These are phyloP conservation scores for Pichia sp. DNA, from an alignment of 1,139 yeast genomes.

Conservation along the genomic window DNA sequence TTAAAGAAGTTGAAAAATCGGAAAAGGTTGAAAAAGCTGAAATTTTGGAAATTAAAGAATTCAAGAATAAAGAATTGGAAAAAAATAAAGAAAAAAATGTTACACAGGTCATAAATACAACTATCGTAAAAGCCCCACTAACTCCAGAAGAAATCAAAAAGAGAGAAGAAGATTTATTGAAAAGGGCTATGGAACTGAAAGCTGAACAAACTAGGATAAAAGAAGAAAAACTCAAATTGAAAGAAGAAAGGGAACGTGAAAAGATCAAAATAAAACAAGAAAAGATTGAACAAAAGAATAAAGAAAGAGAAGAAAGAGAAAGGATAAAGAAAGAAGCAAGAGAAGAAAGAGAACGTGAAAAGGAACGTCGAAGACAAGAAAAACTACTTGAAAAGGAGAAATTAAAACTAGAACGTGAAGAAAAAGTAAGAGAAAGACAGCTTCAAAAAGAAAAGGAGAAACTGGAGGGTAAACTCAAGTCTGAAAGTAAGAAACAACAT, in stretches of 20 bases:
- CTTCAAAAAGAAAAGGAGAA: conserved; percentile 9
- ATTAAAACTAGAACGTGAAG: conserved; percentile 13
- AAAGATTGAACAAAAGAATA: conserved; percentile 17
- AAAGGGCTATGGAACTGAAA: conserved; percentile 15
- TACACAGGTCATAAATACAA: too few species aligned
- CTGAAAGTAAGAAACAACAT: conserved; percentile 14
- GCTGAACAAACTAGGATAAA: conserved; percentile 21
- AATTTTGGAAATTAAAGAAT: too few species aligned
- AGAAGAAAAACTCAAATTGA: conserved; percentile 18
- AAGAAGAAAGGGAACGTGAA: conserved; percentile 30
- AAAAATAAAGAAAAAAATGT: neutral
- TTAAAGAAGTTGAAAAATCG: conserved; percentile 14
- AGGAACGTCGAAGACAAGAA: conserved; percentile 25
- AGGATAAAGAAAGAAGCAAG: conserved; percentile 15
- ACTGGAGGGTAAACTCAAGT: conserved; percentile 8
- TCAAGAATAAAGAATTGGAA: neutral
- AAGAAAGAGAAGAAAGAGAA: conserved; percentile 23
- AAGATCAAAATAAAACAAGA: conserved; percentile 26
- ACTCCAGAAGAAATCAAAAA: conserved; percentile 13
- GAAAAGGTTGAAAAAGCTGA: too few species aligned
- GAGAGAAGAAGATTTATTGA: conserved; percentile 14
- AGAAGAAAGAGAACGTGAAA: conserved; percentile 28
- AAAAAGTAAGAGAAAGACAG: conserved; percentile 3
- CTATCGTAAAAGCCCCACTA: neutral
- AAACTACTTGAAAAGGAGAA: conserved; percentile 20